These are phyloP conservation scores for Litsea cubeba DNA, from an alignment of 164 flowering plant species.

Conservation along the genomic window DNA sequence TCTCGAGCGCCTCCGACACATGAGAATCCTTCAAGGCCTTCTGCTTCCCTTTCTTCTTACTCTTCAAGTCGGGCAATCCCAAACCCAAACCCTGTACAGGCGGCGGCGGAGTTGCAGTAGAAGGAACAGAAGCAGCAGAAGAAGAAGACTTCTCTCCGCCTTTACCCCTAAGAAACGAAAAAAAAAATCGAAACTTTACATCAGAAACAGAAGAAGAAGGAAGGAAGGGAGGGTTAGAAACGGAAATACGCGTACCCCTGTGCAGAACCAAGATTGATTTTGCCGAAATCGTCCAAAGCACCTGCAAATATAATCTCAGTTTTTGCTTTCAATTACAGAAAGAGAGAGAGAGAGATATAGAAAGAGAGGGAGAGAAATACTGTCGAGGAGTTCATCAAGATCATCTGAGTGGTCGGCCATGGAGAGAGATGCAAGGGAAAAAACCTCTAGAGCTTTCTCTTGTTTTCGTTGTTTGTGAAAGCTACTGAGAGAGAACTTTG, in stretches of 20 bases:
- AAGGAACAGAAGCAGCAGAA: constrained; percentile 13
- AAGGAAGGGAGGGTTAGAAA: constrained; percentile 19
- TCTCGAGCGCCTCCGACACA: constrained; percentile 77
- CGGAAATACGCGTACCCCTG: constrained; percentile 14
- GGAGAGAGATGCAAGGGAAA: background rate
- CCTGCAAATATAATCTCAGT: constrained; percentile 10
- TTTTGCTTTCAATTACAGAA: background rate
- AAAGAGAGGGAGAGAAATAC: constrained; percentile 25
- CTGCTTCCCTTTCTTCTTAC: constrained; percentile 75
- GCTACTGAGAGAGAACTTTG: no score
- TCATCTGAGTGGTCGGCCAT: constrained; percentile 63
- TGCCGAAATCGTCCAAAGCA: constrained; percentile 85
- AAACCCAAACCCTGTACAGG: constrained; percentile 69
- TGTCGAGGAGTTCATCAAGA: constrained; percentile 82
- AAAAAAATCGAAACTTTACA: background rate
- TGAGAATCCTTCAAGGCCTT: constrained; percentile 60
- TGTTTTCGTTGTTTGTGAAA: no score
- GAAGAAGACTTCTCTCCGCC: constrained; percentile 19
- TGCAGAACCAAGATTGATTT: constrained; percentile 53
- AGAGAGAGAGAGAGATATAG: constrained; percentile 3
- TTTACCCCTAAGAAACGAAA: background rate
- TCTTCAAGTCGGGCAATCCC: constrained; percentile 80
- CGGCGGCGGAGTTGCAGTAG: background rate
- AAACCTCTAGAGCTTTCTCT: no score
- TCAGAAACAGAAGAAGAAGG: background rate